Evolutionary conservation across 805 yeast species (phyloP).

Genomic region (Maudiozyma serrabonitensis): DNA sequence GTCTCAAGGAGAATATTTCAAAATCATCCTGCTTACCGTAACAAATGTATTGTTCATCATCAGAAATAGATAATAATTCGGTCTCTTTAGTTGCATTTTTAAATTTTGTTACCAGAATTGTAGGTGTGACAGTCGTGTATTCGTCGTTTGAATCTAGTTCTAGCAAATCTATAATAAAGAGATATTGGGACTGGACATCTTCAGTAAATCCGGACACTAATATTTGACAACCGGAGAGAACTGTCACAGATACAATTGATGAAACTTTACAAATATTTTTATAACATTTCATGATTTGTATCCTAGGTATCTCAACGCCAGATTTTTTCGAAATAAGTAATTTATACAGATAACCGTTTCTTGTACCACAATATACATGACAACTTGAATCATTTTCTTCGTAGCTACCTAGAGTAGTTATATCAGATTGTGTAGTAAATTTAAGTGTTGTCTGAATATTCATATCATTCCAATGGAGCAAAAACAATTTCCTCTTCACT

Average conservation of each 20-base stretch:
- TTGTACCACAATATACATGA: neutral
- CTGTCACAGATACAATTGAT: slow-evolving; percentile 5
- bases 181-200: neutral
- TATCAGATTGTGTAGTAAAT: neutral
- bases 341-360: neutral
- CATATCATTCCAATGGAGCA: neutral
- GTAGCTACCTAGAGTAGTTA: neutral
- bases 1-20: slow-evolving; percentile 14
- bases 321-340: neutral
- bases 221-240: slow-evolving; percentile 3
- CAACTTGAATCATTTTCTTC: neutral
- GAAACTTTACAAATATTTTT: neutral
- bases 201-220: neutral
- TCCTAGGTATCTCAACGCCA: neutral
- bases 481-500: neutral
- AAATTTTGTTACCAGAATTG: slow-evolving; percentile 11
- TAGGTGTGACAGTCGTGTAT: neutral
- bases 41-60: slow-evolving; percentile 13
- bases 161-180: slow-evolving; percentile 1
- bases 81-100: slow-evolving; percentile 12
- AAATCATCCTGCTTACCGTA: slow-evolving; percentile 19
- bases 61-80: slow-evolving; percentile 12
- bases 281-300: neutral
- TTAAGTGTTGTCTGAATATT: neutral
- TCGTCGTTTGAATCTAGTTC: slow-evolving; percentile 1